Conservation (phyloP, 257 asterid genomes). For the Ballota nigra region DNA sequence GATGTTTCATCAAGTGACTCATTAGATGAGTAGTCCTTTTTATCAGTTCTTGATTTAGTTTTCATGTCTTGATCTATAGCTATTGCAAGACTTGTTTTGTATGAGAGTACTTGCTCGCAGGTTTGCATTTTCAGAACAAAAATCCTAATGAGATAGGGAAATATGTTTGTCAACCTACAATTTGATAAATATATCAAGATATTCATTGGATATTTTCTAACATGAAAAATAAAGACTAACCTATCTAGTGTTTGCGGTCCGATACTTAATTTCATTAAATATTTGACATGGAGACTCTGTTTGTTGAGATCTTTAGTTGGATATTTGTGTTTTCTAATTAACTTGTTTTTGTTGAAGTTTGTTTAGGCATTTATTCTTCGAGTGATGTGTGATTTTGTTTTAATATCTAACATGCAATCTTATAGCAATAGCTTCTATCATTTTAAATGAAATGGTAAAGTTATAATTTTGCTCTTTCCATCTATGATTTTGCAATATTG, state of each 20-base stretch:
- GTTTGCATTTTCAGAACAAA: neutral
- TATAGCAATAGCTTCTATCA: neutral
- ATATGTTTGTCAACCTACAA: neutral
- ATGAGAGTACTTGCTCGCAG: neutral
- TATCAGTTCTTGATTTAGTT: neutral
- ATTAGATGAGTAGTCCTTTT: neutral
- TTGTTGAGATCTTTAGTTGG: neutral
- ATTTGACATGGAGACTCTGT: neutral
- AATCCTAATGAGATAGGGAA: neutral
- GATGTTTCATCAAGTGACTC: neutral
- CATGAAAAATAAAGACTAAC: neutral
- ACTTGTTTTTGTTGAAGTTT: neutral
- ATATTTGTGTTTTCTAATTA: neutral
- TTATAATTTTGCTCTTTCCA: neutral
- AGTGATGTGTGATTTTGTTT: neutral
- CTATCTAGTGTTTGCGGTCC: neutral
- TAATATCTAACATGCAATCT: neutral
- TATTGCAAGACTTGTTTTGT: neutral
- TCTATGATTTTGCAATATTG: neutral
- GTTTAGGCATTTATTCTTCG: neutral
- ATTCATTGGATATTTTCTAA: neutral
- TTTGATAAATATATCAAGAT: neutral
- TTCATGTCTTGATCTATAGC: neutral
- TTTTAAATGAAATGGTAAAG: neutral
- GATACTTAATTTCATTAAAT: too few species aligned